These are phyloP conservation scores for Aechmea fasciata DNA, from an alignment of 176 grass and related monocot genomes.

Conservation along the genomic window DNA sequence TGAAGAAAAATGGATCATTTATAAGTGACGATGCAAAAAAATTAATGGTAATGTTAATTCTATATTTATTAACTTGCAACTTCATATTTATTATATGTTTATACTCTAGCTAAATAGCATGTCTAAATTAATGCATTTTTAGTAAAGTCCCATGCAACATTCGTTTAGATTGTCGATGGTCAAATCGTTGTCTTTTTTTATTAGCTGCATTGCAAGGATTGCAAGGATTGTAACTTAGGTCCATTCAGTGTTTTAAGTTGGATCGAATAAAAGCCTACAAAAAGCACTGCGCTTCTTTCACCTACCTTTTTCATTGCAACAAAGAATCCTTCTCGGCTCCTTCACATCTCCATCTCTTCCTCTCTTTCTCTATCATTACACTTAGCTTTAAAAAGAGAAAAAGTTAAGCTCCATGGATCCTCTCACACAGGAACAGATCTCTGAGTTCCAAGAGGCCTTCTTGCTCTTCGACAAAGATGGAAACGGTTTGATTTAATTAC, in stretches of 20 bases:
- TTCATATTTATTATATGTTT: too few relatives aligned
- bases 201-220: rapidly evolving
- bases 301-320: background rate
- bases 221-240: too few relatives aligned
- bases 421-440: conserved; percentile 53
- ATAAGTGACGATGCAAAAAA: too few relatives aligned
- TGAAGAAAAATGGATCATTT: too few relatives aligned
- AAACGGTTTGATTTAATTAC: conserved; percentile 29
- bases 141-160: too few relatives aligned
- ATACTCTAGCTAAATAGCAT: too few relatives aligned
- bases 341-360: background rate
- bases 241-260: too few relatives aligned
- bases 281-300: background rate
- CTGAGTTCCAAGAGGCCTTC: conserved; percentile 58
- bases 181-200: too few relatives aligned
- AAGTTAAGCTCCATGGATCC: conserved; percentile 29
- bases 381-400: background rate
- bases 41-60: too few relatives aligned
- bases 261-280: background rate
- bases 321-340: background rate
- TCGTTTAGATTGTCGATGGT: rapidly evolving
- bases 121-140: too few relatives aligned
- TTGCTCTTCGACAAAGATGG: conserved; percentile 77
- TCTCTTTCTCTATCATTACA: conserved; percentile 1
- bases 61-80: too few relatives aligned